phyloP scores from a whole-genome alignment of 2,329 filamentous ascomycete genomes.

The Scopulariopsis brevicaulis region DNA sequence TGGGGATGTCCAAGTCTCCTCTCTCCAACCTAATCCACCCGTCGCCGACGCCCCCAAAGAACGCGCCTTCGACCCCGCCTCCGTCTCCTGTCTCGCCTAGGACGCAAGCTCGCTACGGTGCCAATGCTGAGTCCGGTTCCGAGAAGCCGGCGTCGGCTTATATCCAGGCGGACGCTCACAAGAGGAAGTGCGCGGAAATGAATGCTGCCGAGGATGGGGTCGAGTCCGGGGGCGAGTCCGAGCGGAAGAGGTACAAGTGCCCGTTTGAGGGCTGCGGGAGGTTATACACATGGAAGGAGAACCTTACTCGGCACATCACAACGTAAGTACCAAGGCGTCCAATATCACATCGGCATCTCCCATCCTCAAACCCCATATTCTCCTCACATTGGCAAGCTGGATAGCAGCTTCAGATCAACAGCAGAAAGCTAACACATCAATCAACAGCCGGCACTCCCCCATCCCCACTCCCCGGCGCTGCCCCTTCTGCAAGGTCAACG shows the following conservation, averaged over 20 bases:
- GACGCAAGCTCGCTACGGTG: not conserved
- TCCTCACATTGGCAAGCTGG: not conserved
- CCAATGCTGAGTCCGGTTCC: not conserved
- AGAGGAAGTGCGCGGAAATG: not conserved
- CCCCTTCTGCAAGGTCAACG: conserved; percentile 5
- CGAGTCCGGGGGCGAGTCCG: not conserved
- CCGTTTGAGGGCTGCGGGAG: not conserved
- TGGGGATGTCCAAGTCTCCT: not conserved
- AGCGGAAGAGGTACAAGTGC: conserved; percentile 2
- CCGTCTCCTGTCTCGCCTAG: not conserved
- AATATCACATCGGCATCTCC: not conserved
- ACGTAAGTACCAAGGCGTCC: not conserved
- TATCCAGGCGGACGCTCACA: not conserved
- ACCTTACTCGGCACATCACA: conserved; percentile 2
- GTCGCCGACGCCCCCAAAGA: not conserved
- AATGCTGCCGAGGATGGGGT: not conserved
- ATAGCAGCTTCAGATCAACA: not conserved
- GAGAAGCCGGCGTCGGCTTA: not conserved
- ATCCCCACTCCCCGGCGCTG: not conserved
- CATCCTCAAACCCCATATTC: not conserved
- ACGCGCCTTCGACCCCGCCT: not conserved
- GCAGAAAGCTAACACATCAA: not conserved
- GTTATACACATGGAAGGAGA: conserved; percentile 4
- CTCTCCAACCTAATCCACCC: not conserved
- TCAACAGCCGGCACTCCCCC: conserved; percentile 1